Evolutionary conservation across 306 rosid genomes (phyloP), one percentile per base, ranked within the genome.

Genomic region (Cicer bijugum): DNA sequence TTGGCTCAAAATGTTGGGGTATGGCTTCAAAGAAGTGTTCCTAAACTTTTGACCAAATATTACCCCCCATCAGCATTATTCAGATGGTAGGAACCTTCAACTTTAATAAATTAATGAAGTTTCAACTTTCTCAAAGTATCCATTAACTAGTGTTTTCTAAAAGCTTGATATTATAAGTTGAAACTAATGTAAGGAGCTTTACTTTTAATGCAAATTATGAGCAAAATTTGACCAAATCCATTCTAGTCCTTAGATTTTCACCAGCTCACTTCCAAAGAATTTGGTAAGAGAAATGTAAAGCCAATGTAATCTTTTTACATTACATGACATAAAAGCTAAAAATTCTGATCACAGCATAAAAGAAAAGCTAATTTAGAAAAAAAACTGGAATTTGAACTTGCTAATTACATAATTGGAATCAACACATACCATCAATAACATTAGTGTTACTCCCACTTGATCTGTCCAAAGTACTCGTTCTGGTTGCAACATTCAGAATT

Each of bases 401-500:
- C 6, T 39, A 71, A 10, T 61, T 2, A 20, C 7, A 72, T 52
- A 11, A 68, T 52, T 39, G 63, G 75, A 69, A 72, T 55, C 56
- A 75, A 35, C 5, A 46, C n/a, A 64, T 88, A 94, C 97, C 99
- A 20, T 72, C 42, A 39, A 83, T 75, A 78, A 82, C 74, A 76
- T 70, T 56, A 46, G 20, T 8, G 37, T 20, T 51, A 61, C 42
- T 73, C 74, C 79, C 85, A 79, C 76, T 72, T 66, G 91, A 75
- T 39, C 72, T 63, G 12, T 86, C 95, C 84, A 77, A 59, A 81
- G 85, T 80, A 83, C 81, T 59, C 40, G 80, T 58, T 61, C 39
- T 81, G 44, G 85, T 80, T 61, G 94, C 96, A 77, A 64, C 74
- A 63, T 86, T 86, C 69, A 82, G 82, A 87, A 94, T 88, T 72